phyloP scores from a whole-genome alignment of 2,329 filamentous ascomycete genomes.

The Zymoseptoria tritici region DNA sequence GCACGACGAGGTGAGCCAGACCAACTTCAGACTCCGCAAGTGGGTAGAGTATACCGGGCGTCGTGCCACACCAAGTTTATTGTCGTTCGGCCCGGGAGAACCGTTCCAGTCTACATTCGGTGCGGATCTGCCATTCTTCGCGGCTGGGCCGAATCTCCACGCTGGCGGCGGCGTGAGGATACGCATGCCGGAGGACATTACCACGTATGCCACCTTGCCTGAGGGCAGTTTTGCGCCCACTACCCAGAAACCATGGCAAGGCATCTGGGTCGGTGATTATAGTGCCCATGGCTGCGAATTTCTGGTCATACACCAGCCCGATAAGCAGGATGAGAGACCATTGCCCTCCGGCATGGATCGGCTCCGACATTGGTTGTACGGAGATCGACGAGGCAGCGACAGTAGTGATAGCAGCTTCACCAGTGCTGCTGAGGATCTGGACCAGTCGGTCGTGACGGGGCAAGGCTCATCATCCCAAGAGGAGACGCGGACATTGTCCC shows the following conservation, averaged over 20 bases:
- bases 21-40: conserved; percentile 64
- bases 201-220: conserved; percentile 66
- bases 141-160: conserved; percentile 14
- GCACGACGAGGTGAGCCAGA: conserved; percentile 56
- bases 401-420: conserved; percentile 16
- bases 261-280: conserved; percentile 91
- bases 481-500: background rate
- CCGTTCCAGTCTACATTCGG: conserved; percentile 23
- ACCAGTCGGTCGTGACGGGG: background rate
- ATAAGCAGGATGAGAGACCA: conserved; percentile 35
- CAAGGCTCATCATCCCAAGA: background rate
- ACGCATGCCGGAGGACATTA: conserved; percentile 46
- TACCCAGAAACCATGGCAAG: conserved; percentile 69
- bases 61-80: conserved; percentile 22
- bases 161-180: conserved; percentile 35
- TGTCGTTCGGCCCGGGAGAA: conserved; percentile 21
- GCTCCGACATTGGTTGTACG: conserved; percentile 26
- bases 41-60: conserved; percentile 60
- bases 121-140: conserved; percentile 21
- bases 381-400: conserved; percentile 15
- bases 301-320: conserved; percentile 69
- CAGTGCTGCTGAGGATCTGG: conserved; percentile 9
- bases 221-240: conserved; percentile 74
- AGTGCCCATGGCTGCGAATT: conserved; percentile 85
- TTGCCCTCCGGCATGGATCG: conserved; percentile 33